Conservation (phyloP, 139 green algal genomes). For the Auxenochlorella pyrenoidosa region DNA sequence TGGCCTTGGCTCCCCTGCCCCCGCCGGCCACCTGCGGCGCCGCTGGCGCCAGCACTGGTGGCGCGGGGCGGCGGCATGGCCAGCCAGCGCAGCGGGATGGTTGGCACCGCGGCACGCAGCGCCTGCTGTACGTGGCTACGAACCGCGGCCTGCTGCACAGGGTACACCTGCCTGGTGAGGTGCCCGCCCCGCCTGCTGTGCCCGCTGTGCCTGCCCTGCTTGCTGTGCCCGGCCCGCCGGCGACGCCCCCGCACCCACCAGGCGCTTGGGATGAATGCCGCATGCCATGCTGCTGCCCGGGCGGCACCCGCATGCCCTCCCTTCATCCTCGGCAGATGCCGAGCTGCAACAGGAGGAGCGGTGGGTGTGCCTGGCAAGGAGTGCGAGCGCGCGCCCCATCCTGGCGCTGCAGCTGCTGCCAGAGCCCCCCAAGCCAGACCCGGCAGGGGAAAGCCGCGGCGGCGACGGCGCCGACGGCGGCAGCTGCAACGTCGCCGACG, state of each 20-base stretch:
- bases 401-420: neutral
- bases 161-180: slow-evolving; percentile 33
- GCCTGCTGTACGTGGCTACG: slow-evolving; percentile 42
- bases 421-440: neutral
- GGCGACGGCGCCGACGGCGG: too few relatives aligned
- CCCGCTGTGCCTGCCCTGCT: neutral
- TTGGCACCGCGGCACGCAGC: neutral
- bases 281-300: too few relatives aligned
- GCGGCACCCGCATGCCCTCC: too few relatives aligned
- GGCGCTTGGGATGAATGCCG: too few relatives aligned
- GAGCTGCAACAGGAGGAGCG: neutral
- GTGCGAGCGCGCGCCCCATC: neutral
- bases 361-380: slow-evolving; percentile 12
- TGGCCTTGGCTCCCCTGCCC: slow-evolving; percentile 17
- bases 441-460: neutral
- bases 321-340: neutral
- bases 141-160: slow-evolving; percentile 45
- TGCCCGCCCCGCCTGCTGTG: neutral
- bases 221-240: too few relatives aligned
- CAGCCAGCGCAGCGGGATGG: neutral
- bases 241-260: too few relatives aligned
- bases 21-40: neutral
- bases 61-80: neutral
- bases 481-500: neutral
- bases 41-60: neutral